Conservation (phyloP, 345 rosid species). For the Kandelia obovata region DNA sequence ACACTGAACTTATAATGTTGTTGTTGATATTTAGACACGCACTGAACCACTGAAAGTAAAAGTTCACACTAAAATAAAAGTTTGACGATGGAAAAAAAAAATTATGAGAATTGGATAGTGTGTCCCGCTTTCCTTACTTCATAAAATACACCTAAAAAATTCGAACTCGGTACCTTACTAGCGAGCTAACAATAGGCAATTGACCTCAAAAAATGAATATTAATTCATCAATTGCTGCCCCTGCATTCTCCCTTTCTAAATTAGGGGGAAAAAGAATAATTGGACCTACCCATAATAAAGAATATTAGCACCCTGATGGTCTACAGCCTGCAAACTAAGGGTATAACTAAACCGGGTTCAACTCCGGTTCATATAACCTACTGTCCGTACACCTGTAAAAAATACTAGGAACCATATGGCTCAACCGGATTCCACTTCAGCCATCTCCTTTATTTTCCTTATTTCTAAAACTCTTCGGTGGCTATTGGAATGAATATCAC, state of each 20-base stretch:
- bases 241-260: background rate
- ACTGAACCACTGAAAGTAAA: no score
- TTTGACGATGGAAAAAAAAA: no score
- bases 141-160: background rate
- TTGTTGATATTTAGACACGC: no score
- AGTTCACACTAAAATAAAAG: no score
- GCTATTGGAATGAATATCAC: slow-evolving; percentile 45
- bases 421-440: slow-evolving; percentile 21
- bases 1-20: no score
- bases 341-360: slow-evolving; percentile 13
- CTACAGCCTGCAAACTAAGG: slow-evolving; percentile 10
- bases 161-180: background rate
- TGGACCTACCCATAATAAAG: background rate
- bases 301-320: background rate
- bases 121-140: no score
- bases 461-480: slow-evolving; percentile 56
- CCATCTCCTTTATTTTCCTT: slow-evolving; percentile 37
- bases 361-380: background rate
- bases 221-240: background rate
- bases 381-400: slow-evolving; percentile 23
- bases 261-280: background rate
- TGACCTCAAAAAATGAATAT: background rate
- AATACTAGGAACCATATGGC: slow-evolving; percentile 25
- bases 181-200: background rate
- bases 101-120: no score